phyloP scores from a whole-genome alignment of 2,329 filamentous ascomycete species.

The Fusarium longipes region DNA sequence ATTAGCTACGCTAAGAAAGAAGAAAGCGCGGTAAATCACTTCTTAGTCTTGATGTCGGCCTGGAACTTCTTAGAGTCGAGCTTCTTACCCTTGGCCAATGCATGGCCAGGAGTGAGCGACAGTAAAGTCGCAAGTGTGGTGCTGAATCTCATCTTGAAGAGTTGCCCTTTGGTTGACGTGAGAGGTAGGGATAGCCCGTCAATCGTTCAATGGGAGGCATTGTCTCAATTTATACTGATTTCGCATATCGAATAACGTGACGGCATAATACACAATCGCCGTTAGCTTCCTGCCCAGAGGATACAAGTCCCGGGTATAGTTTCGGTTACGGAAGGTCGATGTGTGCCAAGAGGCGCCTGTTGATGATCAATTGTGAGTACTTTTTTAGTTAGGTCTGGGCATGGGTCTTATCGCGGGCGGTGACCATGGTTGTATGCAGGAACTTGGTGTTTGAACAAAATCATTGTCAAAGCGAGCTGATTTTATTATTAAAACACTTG shows the following conservation, averaged over 20 bases:
- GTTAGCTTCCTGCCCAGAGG: not conserved
- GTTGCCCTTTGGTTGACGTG: not conserved
- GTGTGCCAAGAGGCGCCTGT: not conserved
- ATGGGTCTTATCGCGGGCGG: slow-evolving; percentile 3
- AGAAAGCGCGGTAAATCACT: not conserved
- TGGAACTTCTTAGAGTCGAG: slow-evolving; percentile 34
- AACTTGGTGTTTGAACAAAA: not conserved
- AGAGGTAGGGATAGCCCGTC: not conserved
- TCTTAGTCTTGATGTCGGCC: slow-evolving; percentile 32
- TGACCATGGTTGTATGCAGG: not conserved
- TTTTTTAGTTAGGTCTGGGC: not conserved
- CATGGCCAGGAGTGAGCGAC: slow-evolving; percentile 15
- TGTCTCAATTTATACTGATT: not conserved
- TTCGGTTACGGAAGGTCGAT: slow-evolving; percentile 35
- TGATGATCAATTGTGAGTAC: not conserved
- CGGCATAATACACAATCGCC: not conserved
- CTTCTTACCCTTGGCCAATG: slow-evolving; percentile 18
- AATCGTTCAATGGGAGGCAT: too few relatives aligned
- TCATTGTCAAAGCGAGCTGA: fast-evolving
- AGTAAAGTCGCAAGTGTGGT: slow-evolving; percentile 16
- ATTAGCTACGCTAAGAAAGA: not conserved
- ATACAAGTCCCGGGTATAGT: slow-evolving; percentile 7
- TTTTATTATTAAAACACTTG: not conserved
- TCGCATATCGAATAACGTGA: not conserved
- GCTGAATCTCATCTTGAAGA: slow-evolving; percentile 15